Conservation (phyloP, 2,329 filamentous ascomycete genomes). For the Davidsoniella virescens region DNA sequence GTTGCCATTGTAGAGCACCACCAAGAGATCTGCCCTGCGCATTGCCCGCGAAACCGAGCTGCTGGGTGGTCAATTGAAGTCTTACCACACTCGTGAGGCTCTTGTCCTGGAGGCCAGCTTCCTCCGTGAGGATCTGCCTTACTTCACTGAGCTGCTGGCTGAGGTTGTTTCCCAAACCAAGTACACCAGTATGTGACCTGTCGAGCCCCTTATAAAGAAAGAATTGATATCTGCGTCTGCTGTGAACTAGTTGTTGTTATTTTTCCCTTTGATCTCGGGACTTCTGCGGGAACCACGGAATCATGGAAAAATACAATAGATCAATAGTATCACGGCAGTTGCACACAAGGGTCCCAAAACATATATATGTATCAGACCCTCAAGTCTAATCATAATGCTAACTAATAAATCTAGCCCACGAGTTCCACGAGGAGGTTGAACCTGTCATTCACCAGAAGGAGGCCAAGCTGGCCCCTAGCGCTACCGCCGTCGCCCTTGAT, state of each 20-base stretch:
- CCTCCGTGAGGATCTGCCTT: slow-evolving; percentile 86
- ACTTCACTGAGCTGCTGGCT: slow-evolving; percentile 88
- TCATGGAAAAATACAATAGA: not conserved
- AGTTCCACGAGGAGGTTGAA: slow-evolving; percentile 79
- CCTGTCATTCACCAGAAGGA: slow-evolving; percentile 63
- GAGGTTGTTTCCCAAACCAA: slow-evolving; percentile 82
- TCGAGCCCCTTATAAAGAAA: not conserved
- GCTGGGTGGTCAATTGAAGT: slow-evolving; percentile 73
- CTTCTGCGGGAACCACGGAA: slow-evolving; percentile 9
- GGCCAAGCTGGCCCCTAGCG: slow-evolving; percentile 49
- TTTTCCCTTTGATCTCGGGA: slow-evolving; percentile 2
- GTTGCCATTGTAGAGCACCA: slow-evolving; percentile 49
- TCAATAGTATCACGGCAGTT: too few relatives aligned
- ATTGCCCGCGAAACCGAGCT: slow-evolving; percentile 93
- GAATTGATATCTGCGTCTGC: slow-evolving; percentile 14
- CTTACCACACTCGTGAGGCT: slow-evolving; percentile 86
- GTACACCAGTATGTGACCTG: slow-evolving; percentile 48
- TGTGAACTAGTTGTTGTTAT: not conserved
- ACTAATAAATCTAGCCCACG: slow-evolving; percentile 45
- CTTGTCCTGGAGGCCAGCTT: slow-evolving; percentile 88
- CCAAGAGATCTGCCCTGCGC: slow-evolving; percentile 74
- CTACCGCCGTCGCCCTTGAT: slow-evolving; percentile 58
- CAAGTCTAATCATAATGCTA: slow-evolving; percentile 10
- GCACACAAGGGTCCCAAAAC: not conserved
- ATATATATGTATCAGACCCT: not conserved